Percentiles rank a stretch among this genome's conserved stretches.
phyloP scores from a whole-genome alignment of 129 eudicot genomes.

The Helianthus tuberosus region DNA sequence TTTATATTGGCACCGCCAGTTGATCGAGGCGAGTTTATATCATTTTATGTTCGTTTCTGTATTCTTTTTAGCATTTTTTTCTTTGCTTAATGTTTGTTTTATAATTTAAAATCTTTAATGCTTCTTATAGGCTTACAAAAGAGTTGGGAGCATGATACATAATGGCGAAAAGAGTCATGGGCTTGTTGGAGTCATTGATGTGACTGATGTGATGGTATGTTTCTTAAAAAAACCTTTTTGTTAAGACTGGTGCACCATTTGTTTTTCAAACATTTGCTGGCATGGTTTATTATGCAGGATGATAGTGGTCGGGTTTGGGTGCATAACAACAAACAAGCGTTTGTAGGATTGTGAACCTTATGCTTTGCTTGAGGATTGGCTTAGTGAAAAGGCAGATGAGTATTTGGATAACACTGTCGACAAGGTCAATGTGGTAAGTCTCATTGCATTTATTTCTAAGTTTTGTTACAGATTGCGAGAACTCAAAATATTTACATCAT shows the following conservation, averaged over 20 bases:
- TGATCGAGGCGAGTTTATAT: constrained; percentile 55
- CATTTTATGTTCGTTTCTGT: neutral
- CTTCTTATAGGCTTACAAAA: constrained; percentile 66
- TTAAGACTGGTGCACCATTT: neutral
- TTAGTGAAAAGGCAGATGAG: constrained; percentile 53
- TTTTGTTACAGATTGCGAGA: neutral
- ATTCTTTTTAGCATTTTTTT: neutral
- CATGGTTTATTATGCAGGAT: constrained; percentile 40
- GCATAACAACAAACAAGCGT: constrained; percentile 75
- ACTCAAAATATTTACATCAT: neutral
- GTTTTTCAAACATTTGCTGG: neutral
- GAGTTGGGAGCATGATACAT: constrained; percentile 80
- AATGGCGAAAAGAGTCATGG: constrained; percentile 80
- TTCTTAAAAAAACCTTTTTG: neutral
- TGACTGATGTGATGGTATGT: constrained; percentile 60
- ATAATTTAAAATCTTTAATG: neutral
- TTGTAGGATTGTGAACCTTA: constrained; percentile 75
- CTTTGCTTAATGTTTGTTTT: neutral
- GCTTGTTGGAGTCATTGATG: constrained; percentile 74
- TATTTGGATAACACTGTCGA: constrained; percentile 63
- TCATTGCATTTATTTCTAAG: neutral
- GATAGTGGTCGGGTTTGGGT: constrained; percentile 66
- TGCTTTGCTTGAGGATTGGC: constrained; percentile 67
- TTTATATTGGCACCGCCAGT: constrained; percentile 77
- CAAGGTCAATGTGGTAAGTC: constrained; percentile 57